Base-by-base conservation (phyloP, 2,329 filamentous ascomycete species). In the Scortechinia acanthostroma region DNA sequence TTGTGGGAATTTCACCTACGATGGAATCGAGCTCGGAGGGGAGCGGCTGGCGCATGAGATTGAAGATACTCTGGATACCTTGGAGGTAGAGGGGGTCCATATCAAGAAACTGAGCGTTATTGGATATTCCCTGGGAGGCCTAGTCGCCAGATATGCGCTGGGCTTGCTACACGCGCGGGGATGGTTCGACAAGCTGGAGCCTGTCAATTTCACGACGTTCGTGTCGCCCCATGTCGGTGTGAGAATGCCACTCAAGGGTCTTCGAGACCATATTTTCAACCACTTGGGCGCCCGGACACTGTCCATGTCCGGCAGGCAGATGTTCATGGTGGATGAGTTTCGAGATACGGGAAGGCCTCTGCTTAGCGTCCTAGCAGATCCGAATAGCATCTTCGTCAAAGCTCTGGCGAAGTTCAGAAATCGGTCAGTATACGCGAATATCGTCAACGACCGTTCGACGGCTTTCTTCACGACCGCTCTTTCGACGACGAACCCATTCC, bases 141-240 rank as follows among this genome's bases (percentile, higher is more conserved):
- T 97, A 4, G 81, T 97, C 3, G 82, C 88, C 6, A 77, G 91
- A 48, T 97, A 95, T 66, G 86, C 88, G 2, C 76, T 95, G 46
- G 91, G 91, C 0, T 67, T 97, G 55, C 71, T 97, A 3, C 80
- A 91, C 54, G 83, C 87, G 45, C 87, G 86, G 55, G 89, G 90
- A 5, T 72, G 88, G 47, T 81, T 97, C 46, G 83, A 95, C 46
- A 74, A 74, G 47, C 73, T 97, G 21, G 75, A 89, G 58, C 91
- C 91, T 51, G 77, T 91, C 77, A 96, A 95, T 70, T 96, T 97
- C 64, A 88, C 86, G 2, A 95, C 91, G 1, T 96, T 97, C 63
- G 91, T 87, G 3, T 84, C 86, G 22, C 91, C 87, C 20, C 87
- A 91, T 63, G 72, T 91, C 4, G 87, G 87, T n/a, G 85, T 86